Evolutionary conservation across 129 eudicot genomes (phyloP).

Genomic region (Gnaphalium uliginosum): DNA sequence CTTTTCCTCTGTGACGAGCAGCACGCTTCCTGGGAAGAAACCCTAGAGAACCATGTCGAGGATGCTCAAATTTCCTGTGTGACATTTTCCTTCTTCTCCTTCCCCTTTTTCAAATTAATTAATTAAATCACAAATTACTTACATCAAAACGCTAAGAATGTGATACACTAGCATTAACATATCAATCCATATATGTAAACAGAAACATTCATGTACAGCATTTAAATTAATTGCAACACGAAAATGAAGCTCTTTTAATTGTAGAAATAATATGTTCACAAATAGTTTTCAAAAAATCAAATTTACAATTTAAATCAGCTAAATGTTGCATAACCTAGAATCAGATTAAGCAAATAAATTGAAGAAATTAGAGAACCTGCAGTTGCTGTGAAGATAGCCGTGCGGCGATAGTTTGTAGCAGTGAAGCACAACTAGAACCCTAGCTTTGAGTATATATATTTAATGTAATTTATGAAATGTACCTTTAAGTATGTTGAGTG

Average conservation of each 20-base stretch:
- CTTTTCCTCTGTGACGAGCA: conserved; percentile 64
- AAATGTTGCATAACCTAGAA: neutral
- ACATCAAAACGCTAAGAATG: no score
- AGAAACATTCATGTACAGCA: no score
- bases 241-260: no score
- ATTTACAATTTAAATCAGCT: neutral
- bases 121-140: neutral
- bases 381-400: neutral
- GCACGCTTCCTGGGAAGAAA: conserved; percentile 66
- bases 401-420: conserved; percentile 31
- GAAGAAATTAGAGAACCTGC: conserved; percentile 27
- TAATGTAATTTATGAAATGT: neutral
- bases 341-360: neutral
- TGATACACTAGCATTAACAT: neutral
- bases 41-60: conserved; percentile 51
- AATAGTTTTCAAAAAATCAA: neutral
- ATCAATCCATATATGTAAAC: neutral
- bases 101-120: neutral
- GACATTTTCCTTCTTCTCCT: conserved; percentile 39
- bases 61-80: conserved; percentile 67
- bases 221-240: no score
- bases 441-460: conserved; percentile 10
- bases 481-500: conserved; percentile 11
- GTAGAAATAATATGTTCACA: no score
- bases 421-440: conserved; percentile 35